Conservation (phyloP, 148 eudicot species). For the Amaranthus hypochondriacus region DNA sequence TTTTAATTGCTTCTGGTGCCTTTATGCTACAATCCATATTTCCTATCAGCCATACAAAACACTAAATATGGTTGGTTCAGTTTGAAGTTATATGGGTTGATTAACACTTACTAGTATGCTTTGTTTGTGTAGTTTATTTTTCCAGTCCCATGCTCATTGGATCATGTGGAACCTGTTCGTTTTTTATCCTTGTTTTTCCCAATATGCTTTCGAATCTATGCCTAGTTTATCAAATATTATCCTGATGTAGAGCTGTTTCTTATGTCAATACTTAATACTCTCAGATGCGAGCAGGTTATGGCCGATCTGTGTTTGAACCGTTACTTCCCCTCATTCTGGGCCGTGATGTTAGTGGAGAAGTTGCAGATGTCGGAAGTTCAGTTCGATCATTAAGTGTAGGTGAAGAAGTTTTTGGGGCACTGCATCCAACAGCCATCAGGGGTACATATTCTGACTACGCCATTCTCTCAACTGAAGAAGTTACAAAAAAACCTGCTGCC, state of each 20-base stretch:
- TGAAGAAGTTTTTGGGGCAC: slow-evolving; percentile 91
- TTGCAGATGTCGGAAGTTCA: slow-evolving; percentile 72
- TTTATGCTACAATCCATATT: too few species aligned
- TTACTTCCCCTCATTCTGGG: slow-evolving; percentile 88
- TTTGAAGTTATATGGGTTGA: too few species aligned
- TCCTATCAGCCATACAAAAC: too few species aligned
- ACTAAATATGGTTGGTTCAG: too few species aligned
- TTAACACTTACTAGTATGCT: too few species aligned
- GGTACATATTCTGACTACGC: slow-evolving; percentile 96
- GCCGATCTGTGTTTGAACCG: slow-evolving; percentile 76
- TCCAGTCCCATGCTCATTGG: background rate
- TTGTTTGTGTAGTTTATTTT: background rate
- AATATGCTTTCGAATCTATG: background rate
- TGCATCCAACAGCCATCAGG: slow-evolving; percentile 96
- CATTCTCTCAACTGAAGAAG: slow-evolving; percentile 75
- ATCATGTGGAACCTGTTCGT: background rate
- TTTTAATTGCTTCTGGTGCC: too few species aligned
- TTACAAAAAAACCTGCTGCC: slow-evolving; percentile 54
- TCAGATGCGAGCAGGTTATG: slow-evolving; percentile 97
- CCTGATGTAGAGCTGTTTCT: slow-evolving; percentile 1
- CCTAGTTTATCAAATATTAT: background rate
- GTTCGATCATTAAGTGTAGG: slow-evolving; percentile 67
- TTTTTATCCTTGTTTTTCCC: background rate
- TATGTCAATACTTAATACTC: slow-evolving; percentile 21
- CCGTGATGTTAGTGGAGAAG: slow-evolving; percentile 98